Evolutionary conservation across 202 grass and related monocot species (phyloP).

Genomic region (Zizania palustris): DNA sequence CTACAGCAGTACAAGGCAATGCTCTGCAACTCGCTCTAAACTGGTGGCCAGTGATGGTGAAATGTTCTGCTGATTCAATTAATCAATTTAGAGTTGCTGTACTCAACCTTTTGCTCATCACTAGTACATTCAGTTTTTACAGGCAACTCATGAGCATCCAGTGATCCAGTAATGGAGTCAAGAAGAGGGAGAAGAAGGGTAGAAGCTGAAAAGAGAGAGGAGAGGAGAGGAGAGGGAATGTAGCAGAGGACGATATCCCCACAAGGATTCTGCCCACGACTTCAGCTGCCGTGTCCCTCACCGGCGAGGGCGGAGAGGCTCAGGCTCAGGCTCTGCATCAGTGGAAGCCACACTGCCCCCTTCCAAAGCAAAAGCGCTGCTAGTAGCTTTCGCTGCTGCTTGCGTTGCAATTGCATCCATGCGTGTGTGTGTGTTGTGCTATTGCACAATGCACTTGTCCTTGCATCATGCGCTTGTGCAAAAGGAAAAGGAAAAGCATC

Average conservation of each 20-base stretch:
- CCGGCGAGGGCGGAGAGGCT: slow-evolving; percentile 21
- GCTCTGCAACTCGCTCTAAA: background rate
- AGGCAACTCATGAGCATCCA: background rate
- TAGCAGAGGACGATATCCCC: slow-evolving; percentile 10
- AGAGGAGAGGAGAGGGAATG: background rate
- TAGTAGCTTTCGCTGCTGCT: slow-evolving; percentile 12
- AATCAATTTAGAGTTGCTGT: too few relatives aligned
- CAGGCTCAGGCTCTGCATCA: slow-evolving; percentile 5
- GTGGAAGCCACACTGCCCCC: slow-evolving; percentile 22
- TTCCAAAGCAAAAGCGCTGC: slow-evolving; percentile 36
- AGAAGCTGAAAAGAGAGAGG: background rate
- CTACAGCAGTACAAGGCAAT: background rate
- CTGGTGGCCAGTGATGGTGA: background rate
- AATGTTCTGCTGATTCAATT: background rate
- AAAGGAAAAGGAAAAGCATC: slow-evolving; percentile 10
- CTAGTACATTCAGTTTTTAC: background rate
- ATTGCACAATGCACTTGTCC: background rate
- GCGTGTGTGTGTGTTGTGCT: background rate
- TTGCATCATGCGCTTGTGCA: slow-evolving; percentile 6
- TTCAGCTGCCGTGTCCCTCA: slow-evolving; percentile 25
- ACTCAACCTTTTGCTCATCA: background rate
- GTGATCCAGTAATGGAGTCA: too few relatives aligned
- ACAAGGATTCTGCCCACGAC: slow-evolving; percentile 25
- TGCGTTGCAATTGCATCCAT: background rate
- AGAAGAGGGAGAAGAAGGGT: background rate